Base-by-base conservation (phyloP, 179 eudicot species). In the Sideroxylon spinosum region DNA sequence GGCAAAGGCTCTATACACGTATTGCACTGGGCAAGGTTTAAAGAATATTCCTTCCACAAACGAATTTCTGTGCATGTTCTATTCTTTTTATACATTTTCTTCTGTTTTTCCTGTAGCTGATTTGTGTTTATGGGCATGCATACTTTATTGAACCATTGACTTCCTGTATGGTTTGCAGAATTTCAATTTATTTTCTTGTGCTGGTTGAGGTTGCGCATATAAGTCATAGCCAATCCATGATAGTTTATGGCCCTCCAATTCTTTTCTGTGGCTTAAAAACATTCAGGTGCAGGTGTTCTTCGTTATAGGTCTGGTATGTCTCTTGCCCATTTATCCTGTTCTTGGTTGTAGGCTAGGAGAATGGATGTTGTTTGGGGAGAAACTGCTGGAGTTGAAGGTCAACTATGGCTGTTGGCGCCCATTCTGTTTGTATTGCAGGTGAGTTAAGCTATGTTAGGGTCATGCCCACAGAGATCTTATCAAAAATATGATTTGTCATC, bases 11-110 rank as follows among this genome's bases (percentile, higher is more conserved):
- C 16, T 95, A 93, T 64, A 95, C 99, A 46, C 98, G 99, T 20
- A 95, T 95, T 77, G 99, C 99, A 14, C 89, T 95, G 74, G 99
- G 98, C 79, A 95, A 95, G 99, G 99, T 95, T 67, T 62, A 6
- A 73, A 26, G 6, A 65, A 55, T n/a, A 28, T 26, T 76, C 48
- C n/a, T 22, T 72, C 28, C 49, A 53, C 76, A 22, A 10, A 49
- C 28, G 26, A 23, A 44, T 73, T 68, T 69, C 20, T 52, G 44
- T 50, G 44, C 65, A 20, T 8, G 26, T 26, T 69, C 10, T 70
- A 20, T 7, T 8, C 29, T n/a, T 5, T 37, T 44, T 9, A 19
- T 29, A n/a, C 37, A 11, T 12, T 57, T 55, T 56, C 25, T 57
- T 73, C 14, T 56, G 64, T 29, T 57, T 11, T n/a, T 73, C 7